Evolutionary conservation across 176 grass and related monocot species (phyloP).

Genomic region (Oryza meyeriana): DNA sequence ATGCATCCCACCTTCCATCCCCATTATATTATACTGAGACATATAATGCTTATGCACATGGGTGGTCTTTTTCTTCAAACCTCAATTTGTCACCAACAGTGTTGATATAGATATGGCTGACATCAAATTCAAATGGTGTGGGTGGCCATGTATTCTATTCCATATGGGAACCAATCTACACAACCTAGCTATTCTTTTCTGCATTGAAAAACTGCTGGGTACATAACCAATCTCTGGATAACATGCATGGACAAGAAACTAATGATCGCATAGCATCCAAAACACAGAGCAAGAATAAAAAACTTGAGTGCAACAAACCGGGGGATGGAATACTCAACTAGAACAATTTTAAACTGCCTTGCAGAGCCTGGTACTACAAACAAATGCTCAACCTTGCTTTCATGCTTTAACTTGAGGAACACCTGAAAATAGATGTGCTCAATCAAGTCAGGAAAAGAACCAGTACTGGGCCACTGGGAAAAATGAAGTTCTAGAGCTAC

Average conservation of each 20-base stretch:
- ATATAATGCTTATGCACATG: neutral
- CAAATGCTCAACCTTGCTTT: slow-evolving; percentile 88
- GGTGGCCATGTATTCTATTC: neutral
- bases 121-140: neutral
- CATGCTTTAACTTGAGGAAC: slow-evolving; percentile 87
- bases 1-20: neutral
- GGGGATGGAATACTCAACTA: slow-evolving; percentile 45
- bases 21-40: neutral
- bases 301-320: neutral
- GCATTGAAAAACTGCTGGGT: neutral
- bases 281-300: neutral
- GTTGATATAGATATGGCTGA: neutral
- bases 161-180: slow-evolving; percentile 12
- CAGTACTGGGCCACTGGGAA: neutral
- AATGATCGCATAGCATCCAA: neutral
- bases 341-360: slow-evolving; percentile 85
- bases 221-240: slow-evolving; percentile 6
- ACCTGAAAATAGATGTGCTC: slow-evolving; percentile 53
- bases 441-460: slow-evolving; percentile 26
- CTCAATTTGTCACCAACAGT: neutral
- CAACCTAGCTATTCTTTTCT: neutral
- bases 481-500: slow-evolving; percentile 34
- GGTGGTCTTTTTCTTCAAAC: neutral
- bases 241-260: neutral
- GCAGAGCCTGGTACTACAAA: slow-evolving; percentile 71